Evolutionary conservation across 1,284 basidiomycete genomes (phyloP), one percentile per base, ranked within the genome.

Genomic region (Cutaneotrichosporon mucoides): DNA sequence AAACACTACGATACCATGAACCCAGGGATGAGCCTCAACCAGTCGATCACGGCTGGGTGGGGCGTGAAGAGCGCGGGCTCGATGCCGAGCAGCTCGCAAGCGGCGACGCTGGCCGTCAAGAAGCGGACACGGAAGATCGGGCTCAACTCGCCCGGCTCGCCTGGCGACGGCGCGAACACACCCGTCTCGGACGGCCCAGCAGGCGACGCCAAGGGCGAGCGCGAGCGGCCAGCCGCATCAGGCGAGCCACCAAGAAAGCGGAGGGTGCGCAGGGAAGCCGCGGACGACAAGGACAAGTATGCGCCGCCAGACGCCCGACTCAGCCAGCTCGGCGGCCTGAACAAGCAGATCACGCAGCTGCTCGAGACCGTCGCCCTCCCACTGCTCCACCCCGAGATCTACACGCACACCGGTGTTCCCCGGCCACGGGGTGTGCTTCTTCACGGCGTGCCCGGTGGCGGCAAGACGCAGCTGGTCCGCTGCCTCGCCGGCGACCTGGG

Each of bases 341-440:
- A 89, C 54, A 71, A 81, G 10, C 93, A 89, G 64, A 85, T 98
- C 38, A 92, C 95, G 73, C 94, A 93, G 77, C 86, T 98, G 79
- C 83, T 98, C 36, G 95, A 98, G 74, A 86, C 96, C 16, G 92
- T 98, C 33, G 93, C 91, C 0, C 88, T 98, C 84, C 95, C 95
- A 0, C 79, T 99, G 4, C 87, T 88, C 58, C 95, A 98, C 77
- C 95, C 95, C 0, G 95, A 99, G 76, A 87, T 99, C 11, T 99
- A 97, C 78, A 77, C 90, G 6, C 88, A 93, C 68, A 95, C 92
- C 0, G 95, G 95, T 2, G 89, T 97, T 9, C 88, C 90, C 66
- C 88, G 94, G 4, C 94, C 94, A 0, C 81, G 93, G 53, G 95
- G 95, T n/a, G 92, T 99, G 0, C 78, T 99, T 24, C 79, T 99